A percentile compares a stretch with the other conserved stretches of the same genome.
These are phyloP conservation scores for Leccinum insolens DNA, from an alignment of 1,284 basidiomycete species.

Conservation along the genomic window DNA sequence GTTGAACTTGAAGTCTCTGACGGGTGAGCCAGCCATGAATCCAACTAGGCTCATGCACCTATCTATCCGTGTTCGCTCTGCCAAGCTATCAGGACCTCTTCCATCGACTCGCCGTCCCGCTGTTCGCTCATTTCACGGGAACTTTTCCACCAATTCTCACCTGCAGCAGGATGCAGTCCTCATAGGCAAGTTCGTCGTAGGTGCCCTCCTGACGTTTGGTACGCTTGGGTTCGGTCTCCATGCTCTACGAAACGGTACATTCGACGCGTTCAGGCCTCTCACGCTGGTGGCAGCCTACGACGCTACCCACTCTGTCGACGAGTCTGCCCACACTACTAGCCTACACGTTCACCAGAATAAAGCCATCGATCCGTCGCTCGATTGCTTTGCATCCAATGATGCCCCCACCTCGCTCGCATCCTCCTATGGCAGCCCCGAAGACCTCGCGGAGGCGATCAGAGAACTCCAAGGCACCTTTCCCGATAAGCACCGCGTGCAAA, in stretches of 20 bases:
- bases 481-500: conserved; percentile 46
- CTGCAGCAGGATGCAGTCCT: conserved; percentile 2
- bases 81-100: neutral
- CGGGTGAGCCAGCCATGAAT: neutral
- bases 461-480: conserved; percentile 55
- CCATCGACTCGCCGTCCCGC: neutral
- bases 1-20: neutral
- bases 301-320: neutral
- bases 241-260: conserved; percentile 8
- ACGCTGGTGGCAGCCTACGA: neutral
- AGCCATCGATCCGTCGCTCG: neutral
- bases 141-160: neutral
- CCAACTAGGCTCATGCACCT: neutral
- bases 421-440: conserved; percentile 48
- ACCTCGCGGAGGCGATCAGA: conserved; percentile 55
- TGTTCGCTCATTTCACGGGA: neutral
- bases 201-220: conserved; percentile 26
- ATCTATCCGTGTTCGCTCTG: neutral
- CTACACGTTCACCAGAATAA: conserved; percentile 8
- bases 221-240: conserved; percentile 24
- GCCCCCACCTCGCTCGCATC: conserved; percentile 11
- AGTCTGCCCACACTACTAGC: neutral
- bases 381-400: neutral
- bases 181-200: conserved; percentile 17
- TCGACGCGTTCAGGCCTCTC: conserved; percentile 10